Base-by-base conservation (phyloP, 179 eudicot species). In the Spergularia azorica region DNA sequence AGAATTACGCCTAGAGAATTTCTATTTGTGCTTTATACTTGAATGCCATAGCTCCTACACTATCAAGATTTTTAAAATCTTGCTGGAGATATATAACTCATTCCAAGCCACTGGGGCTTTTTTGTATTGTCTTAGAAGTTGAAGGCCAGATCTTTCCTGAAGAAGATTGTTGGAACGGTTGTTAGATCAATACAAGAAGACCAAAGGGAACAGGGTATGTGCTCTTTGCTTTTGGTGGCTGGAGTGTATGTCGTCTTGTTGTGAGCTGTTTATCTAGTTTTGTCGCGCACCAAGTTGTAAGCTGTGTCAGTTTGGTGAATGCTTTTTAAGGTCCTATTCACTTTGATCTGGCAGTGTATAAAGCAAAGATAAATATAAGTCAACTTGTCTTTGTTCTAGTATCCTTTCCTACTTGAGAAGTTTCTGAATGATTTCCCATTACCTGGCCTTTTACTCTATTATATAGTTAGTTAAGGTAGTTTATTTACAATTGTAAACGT, bases 151-250 rank as follows among this genome's bases (percentile, higher is more conserved):
- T 95, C 98, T 80, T 91, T 95, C 79, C 61, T 95, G 7, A 93
- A 88, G 88, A 88, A 95, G 73, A 89, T 95, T 70, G 97, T 95
- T 79, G 98, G 97, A 56, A 95, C 98, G 50, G 95, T 95, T 73
- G 98, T 95, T 79, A 90, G 98, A 73, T 91, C 97, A 79, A 97
- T 95, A 64, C 98, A 95, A 74, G 98, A 95, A 61, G 98, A 95
- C 83, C 97, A 95, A 79, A 93, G 86, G 83, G 98, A 95, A 81
- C 97, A 95, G 89, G 98, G 98, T 95, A 48, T 46, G 86, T 75
- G 75, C 63, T 70, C 58, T 38, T 78, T 17, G 70, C 65, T 70
- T 65, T 48, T 43, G 32, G 38, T 60, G 6, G 57, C 38, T 79
- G 41, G 63, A 67, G 73, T 68, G 41, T 68, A 50, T 54, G 36